Base-by-base conservation (phyloP, 768 basidiomycete genomes). In the Auriscalpium orientale region DNA sequence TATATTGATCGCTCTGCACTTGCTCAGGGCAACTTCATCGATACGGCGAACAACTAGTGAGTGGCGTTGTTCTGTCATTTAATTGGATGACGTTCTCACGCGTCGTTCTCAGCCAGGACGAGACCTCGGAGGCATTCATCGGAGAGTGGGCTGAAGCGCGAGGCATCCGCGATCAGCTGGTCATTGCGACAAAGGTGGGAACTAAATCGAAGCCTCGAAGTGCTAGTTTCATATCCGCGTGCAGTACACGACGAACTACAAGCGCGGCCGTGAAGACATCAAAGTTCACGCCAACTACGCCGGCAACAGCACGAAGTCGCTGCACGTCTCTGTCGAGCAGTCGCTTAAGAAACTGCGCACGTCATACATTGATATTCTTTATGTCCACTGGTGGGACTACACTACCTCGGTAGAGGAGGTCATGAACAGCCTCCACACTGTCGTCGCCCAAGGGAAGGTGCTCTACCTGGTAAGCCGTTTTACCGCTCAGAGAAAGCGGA, bases 351-450 rank as follows among this genome's bases (percentile, higher is more conserved):
- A 73, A 56, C 68, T 78, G 15, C 66, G 70, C 46, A 78, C 76
- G 8, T 55, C 60, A 21, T 78, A 76, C 62, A 70, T 78, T 54
- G 78, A 78, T 57, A 62, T 79, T 33, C 62, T 78, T 20, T 78
- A 78, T 62, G 49, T 78, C 1, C 76, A 77, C 59, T 72, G 68
- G 63, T 70, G 75, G 76, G 76, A 76, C 59, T 75, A 70, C 56
- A 60, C 71, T 1, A 73, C 73, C n/a, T 65, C 67, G 16, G 67
- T 78, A 46, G 68, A 70, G 46, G 77, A 78, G 58, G 54, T 77
- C 44, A 76, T 79, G 76, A 70, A 71, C 37, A 57, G 58, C 11
- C 62, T 79, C 12, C 70, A 78, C 58, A 63, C 67, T 43, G 64
- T 77, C 38, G 74, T 79, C 57, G 64, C 60, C 20, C 46, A 59